Conservation (phyloP, 176 grass and related monocot genomes). For the Dactylis glomerata region DNA sequence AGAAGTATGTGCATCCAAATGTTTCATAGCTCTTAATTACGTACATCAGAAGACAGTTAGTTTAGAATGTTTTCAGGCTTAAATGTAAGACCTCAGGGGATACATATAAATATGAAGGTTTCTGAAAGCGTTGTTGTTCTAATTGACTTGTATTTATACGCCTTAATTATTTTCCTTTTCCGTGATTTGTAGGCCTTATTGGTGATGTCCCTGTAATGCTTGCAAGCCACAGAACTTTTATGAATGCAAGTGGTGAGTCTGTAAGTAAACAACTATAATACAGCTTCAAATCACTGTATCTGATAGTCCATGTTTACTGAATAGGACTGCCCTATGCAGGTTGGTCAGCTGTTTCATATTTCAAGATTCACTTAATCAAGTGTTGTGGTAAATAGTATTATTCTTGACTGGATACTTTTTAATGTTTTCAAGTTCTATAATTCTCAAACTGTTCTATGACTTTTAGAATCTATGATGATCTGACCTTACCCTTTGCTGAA, state of each 20-base stretch:
- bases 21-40: neutral
- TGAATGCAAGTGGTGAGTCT: slow-evolving; percentile 99
- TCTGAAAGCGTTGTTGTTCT: neutral
- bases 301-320: slow-evolving; percentile 7
- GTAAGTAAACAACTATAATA: slow-evolving; percentile 59
- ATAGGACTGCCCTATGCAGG: slow-evolving; percentile 43
- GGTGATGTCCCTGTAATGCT: slow-evolving; percentile 80
- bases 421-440: neutral
- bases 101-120: neutral
- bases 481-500: slow-evolving; percentile 86
- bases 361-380: slow-evolving; percentile 88
- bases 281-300: neutral
- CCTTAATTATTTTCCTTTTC: neutral
- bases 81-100: neutral
- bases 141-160: slow-evolving; percentile 31
- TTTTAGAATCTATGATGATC: slow-evolving; percentile 90
- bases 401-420: neutral
- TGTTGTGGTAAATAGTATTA: slow-evolving; percentile 67
- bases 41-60: neutral
- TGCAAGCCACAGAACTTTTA: slow-evolving; percentile 88
- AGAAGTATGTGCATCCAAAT: neutral
- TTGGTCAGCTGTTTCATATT: slow-evolving; percentile 83
- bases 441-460: slow-evolving; percentile 18
- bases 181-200: slow-evolving; percentile 51
- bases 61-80: neutral